Base-by-base conservation (phyloP, 2,329 filamentous ascomycete genomes). In the Aureobasidium sp. region DNA sequence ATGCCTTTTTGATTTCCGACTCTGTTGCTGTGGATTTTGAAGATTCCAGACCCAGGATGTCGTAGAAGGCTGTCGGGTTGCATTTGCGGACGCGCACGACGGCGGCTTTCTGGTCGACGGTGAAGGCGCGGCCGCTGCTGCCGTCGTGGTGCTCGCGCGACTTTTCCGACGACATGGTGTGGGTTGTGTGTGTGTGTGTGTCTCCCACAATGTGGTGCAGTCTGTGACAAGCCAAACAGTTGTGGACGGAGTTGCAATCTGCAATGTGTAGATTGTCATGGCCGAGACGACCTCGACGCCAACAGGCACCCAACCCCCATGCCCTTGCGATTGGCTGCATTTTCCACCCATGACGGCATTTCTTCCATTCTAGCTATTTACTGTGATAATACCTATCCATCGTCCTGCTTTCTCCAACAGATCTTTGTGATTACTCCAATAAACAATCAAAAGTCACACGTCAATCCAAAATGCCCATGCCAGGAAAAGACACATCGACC, bases 1-100 rank as follows among this genome's bases (percentile, higher is more conserved):
- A 98, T 6, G 93, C 91, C 75, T 97, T 97, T 71, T 97, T 98
- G 67, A 98, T 90, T 64, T 97, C 91, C 57, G 77, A 71, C 62
- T 97, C 91, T 44, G 82, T 82, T 63, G 81, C 85, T 17, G 83
- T 80, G 54, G 77, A 73, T 62, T 79, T 78, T 34, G 84, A 74
- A 58, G 76, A 75, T 62, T 85, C 79, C 44, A 96, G 72, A 19
- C 83, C 84, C 27, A 98, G 74, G 61, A 98, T 97, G 68, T 97
- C 93, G 74, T 98, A 98, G 71, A 94, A 98, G 16, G 88, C 88
- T 3, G 90, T 96, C 19, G 86, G 74, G 34, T 79, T 77, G 73
- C 93, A 98, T 74, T 79, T 81, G 60, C 88, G 84, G 67, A 98
- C 93, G 60, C 93, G 83, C 63, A 95, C 74, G 27, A 98, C 93